Percentiles rank a stretch among this genome's conserved stretches.
Conservation (phyloP, 2,329 filamentous ascomycete genomes). For the Graphiopsis chlorocephala region DNA sequence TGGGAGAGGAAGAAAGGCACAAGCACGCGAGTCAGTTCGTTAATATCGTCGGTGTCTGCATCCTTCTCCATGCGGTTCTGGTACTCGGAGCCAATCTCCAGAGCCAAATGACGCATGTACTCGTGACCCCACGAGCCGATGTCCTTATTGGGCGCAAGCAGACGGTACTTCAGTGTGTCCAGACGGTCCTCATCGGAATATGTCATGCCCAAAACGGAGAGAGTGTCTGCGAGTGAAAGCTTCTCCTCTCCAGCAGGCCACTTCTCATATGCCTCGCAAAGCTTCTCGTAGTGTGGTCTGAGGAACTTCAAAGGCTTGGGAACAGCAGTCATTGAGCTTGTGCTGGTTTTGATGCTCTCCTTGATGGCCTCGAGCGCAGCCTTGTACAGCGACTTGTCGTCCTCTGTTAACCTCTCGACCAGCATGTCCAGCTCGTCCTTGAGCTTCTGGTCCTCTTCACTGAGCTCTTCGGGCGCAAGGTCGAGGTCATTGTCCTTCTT, state of each 20-base stretch:
- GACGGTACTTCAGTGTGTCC: constrained; percentile 92
- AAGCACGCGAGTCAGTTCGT: constrained; percentile 77
- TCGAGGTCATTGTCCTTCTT: constrained; percentile 76
- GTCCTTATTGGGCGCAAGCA: constrained; percentile 85
- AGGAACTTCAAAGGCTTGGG: constrained; percentile 98
- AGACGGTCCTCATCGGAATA: constrained; percentile 86
- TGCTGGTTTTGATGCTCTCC: constrained; percentile 97
- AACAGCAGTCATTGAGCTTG: constrained; percentile 98
- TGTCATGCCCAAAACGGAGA: constrained; percentile 98
- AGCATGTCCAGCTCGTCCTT: constrained; percentile 98
- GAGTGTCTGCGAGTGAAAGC: constrained; percentile 85
- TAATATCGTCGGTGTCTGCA: constrained; percentile 76
- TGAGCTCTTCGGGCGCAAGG: constrained; percentile 77
- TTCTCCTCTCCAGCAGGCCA: constrained; percentile 85
- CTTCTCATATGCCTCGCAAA: constrained; percentile 82
- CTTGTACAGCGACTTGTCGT: constrained; percentile 83
- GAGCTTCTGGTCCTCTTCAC: constrained; percentile 95
- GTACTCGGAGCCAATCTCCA: constrained; percentile 95
- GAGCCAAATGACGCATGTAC: constrained; percentile 90
- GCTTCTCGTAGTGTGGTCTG: constrained; percentile 88
- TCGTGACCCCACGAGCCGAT: constrained; percentile 98
- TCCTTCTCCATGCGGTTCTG: constrained; percentile 83
- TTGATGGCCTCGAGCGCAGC: constrained; percentile 94
- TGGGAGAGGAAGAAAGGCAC: constrained; percentile 95
- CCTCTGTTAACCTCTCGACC: constrained; percentile 89